Conservation (phyloP, 2,329 filamentous ascomycete species). For the Endothia cerciana region DNA sequence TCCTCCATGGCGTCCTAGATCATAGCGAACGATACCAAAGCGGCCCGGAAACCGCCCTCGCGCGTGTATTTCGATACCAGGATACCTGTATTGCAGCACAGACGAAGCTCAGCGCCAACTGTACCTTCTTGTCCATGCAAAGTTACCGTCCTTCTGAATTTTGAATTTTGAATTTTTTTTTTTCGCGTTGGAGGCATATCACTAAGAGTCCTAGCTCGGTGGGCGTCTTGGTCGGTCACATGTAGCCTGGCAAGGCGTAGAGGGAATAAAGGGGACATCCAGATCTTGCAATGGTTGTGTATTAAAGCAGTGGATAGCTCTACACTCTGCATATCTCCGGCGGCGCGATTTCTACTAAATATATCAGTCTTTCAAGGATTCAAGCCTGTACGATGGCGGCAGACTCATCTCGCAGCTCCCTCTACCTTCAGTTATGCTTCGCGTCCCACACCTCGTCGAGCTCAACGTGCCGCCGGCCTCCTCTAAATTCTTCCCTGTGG, state of each 20-base stretch:
- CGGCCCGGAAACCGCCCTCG: not conserved
- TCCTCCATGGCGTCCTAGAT: not conserved
- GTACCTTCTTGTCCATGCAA: not conserved
- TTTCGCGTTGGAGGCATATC: not conserved
- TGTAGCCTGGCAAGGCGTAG: not conserved
- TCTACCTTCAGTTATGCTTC: not conserved
- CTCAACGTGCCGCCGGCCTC: no score
- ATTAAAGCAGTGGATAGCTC: not conserved
- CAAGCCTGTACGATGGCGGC: not conserved
- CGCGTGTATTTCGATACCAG: slow-evolving; percentile 1
- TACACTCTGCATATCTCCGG: not conserved
- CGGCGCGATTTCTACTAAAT: not conserved
- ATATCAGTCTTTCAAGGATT: not conserved
- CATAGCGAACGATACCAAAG: not conserved
- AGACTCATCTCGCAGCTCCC: not conserved
- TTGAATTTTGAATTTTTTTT: no score
- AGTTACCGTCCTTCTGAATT: not conserved
- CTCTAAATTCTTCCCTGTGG: no score
- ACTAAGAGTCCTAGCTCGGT: not conserved
- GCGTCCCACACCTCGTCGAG: no score
- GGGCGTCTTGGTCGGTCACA: not conserved
- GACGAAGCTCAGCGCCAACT: not conserved
- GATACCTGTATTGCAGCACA: slow-evolving; percentile 1
- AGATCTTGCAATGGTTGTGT: not conserved
- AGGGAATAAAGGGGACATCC: not conserved